Conservation (phyloP, 169 alveolate genomes). For the Plasmodium cynomolgi region DNA sequence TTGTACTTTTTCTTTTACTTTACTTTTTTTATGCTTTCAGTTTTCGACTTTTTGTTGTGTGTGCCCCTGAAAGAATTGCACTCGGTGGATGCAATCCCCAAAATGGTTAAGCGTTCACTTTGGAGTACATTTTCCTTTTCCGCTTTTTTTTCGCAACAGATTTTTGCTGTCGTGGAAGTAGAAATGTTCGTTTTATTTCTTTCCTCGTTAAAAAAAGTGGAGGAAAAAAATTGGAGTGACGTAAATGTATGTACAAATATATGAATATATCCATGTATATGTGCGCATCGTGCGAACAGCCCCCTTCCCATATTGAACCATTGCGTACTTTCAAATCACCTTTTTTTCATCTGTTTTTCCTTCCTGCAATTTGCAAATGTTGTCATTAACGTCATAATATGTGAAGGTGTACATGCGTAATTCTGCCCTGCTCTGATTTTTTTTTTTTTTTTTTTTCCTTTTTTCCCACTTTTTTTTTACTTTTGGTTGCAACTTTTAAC, state of each 20-base stretch:
- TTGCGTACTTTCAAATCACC: neutral
- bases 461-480: neutral
- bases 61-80: neutral
- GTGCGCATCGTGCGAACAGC: neutral
- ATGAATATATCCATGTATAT: neutral
- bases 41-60: neutral
- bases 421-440: neutral
- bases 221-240: neutral
- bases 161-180: neutral
- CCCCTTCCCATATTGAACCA: neutral
- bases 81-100: neutral
- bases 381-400: neutral
- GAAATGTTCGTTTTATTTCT: neutral
- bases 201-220: neutral
- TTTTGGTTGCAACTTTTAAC: neutral
- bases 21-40: neutral
- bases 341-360: neutral
- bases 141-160: conserved; percentile 1
- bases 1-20: neutral
- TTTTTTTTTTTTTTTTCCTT: neutral
- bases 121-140: neutral
- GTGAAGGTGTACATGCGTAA: neutral
- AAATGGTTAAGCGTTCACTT: neutral
- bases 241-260: neutral
- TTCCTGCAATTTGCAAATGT: neutral